phyloP scores from a whole-genome alignment of 179 eudicot species.

The Pouteria campechiana region DNA sequence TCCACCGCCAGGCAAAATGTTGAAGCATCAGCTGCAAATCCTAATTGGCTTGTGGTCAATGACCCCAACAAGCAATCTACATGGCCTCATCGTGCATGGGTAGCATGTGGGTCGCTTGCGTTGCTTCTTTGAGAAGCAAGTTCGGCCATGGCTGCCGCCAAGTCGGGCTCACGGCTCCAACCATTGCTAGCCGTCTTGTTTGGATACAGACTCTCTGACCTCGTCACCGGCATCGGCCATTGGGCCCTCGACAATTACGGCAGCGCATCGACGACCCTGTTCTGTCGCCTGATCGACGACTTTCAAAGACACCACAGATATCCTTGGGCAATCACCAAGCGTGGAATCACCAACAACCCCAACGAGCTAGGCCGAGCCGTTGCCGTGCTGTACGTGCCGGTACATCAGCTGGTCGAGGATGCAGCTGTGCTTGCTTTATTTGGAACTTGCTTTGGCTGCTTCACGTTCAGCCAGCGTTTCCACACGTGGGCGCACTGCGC shows the following conservation, averaged over 20 bases:
- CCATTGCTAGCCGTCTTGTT: slow-evolving; percentile 39
- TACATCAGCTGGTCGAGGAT: slow-evolving; percentile 23
- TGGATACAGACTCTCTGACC: slow-evolving; percentile 78
- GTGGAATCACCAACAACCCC: slow-evolving; percentile 66
- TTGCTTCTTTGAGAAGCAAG: slow-evolving; percentile 45
- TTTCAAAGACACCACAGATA: slow-evolving; percentile 83
- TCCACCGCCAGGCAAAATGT: too few relatives aligned
- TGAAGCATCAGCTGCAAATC: not conserved
- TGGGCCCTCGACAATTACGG: slow-evolving; percentile 96
- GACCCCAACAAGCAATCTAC: slow-evolving; percentile 45
- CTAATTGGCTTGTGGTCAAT: slow-evolving; percentile 1
- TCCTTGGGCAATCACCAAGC: slow-evolving; percentile 74
- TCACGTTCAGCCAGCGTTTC: slow-evolving; percentile 90
- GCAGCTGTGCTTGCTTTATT: slow-evolving; percentile 48
- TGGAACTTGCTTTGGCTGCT: slow-evolving; percentile 43
- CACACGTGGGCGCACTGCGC: slow-evolving; percentile 87
- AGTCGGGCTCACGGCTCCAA: slow-evolving; percentile 38
- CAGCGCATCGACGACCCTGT: slow-evolving; percentile 39
- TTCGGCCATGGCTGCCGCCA: slow-evolving; percentile 19
- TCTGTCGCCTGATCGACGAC: slow-evolving; percentile 73
- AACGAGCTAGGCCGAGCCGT: slow-evolving; percentile 51
- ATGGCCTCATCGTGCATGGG: slow-evolving; percentile 79
- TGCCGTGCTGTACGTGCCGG: slow-evolving; percentile 43
- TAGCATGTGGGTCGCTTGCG: slow-evolving; percentile 59
- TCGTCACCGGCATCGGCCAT: slow-evolving; percentile 80